Conservation (phyloP, 192 early-diverging fungal species). For the Phycomyces nitens region DNA sequence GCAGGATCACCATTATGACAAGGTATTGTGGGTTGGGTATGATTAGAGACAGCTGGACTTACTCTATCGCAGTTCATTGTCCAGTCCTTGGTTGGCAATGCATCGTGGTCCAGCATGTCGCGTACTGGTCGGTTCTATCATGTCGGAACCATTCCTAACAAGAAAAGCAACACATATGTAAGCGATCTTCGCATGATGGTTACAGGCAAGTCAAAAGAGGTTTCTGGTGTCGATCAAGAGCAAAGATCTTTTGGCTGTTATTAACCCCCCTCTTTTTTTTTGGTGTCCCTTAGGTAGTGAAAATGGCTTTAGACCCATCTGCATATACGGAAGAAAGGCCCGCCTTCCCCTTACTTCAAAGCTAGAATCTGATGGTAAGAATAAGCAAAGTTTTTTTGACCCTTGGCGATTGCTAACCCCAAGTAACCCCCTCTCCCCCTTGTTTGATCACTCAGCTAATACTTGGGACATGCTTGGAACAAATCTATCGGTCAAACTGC, state of each 20-base stretch:
- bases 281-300: constrained; percentile 30
- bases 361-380: constrained; percentile 47
- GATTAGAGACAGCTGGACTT: neutral
- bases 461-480: constrained; percentile 94
- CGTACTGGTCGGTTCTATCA: constrained; percentile 81
- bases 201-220: constrained; percentile 46
- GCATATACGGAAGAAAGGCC: constrained; percentile 77
- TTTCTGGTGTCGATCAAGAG: neutral
- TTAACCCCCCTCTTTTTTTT: too few relatives aligned
- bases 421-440: constrained; percentile 1
- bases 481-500: constrained; percentile 76
- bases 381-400: neutral
- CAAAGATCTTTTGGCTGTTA: too few relatives aligned
- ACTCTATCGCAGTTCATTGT: constrained; percentile 64
- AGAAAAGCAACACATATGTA: constrained; percentile 84
- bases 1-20: constrained; percentile 79
- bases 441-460: constrained; percentile 37
- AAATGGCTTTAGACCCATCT: constrained; percentile 76
- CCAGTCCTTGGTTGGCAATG: constrained; percentile 83
- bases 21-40: constrained; percentile 26
- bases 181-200: constrained; percentile 87
- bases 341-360: constrained; percentile 63
- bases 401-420: neutral
- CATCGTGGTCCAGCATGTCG: constrained; percentile 74
- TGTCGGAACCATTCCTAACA: constrained; percentile 88